Percentiles rank a stretch among this genome's conserved stretches.
Evolutionary conservation across 2,329 filamentous ascomycete species (phyloP).

Genomic region (Colletotrichum sansevieriae): DNA sequence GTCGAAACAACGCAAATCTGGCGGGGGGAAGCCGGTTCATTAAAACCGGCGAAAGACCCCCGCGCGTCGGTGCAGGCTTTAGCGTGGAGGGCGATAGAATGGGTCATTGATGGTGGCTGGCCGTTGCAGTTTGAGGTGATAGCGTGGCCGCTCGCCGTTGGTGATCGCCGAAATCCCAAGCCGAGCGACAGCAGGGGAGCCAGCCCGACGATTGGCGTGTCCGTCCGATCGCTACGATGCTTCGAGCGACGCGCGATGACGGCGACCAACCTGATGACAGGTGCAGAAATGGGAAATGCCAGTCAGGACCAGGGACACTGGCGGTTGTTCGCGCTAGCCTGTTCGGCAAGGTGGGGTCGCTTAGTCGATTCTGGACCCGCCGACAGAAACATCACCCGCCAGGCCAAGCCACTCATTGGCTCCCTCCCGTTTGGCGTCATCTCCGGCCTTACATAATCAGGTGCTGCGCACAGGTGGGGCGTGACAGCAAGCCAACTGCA

Average conservation of each 20-base stretch:
- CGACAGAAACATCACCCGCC: not conserved
- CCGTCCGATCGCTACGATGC: slow-evolving; percentile 12
- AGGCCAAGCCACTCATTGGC: slow-evolving; percentile 1
- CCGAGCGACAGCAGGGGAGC: not conserved
- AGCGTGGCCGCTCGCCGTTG: not conserved
- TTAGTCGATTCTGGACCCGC: not conserved
- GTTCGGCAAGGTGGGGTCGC: not conserved
- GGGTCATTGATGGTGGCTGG: slow-evolving; percentile 19
- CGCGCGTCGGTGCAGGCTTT: slow-evolving; percentile 17
- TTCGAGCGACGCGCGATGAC: not conserved
- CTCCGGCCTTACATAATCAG: not conserved
- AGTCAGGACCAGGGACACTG: not conserved
- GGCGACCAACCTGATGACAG: not conserved
- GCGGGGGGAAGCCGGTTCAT: slow-evolving; percentile 10
- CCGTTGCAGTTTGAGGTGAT: slow-evolving; percentile 16
- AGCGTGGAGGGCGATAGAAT: slow-evolving; percentile 12
- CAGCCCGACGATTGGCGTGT: not conserved
- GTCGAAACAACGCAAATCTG: slow-evolving; percentile 14
- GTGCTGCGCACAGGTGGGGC: no score
- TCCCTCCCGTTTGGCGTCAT: slow-evolving; percentile 10
- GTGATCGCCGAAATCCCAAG: not conserved
- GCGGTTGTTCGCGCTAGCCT: not conserved
- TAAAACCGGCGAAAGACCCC: slow-evolving; percentile 4
- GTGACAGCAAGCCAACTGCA: no score
- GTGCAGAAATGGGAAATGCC: not conserved